phyloP scores from a whole-genome alignment of 352 stramenopile species.

The Pythium aquatile region DNA sequence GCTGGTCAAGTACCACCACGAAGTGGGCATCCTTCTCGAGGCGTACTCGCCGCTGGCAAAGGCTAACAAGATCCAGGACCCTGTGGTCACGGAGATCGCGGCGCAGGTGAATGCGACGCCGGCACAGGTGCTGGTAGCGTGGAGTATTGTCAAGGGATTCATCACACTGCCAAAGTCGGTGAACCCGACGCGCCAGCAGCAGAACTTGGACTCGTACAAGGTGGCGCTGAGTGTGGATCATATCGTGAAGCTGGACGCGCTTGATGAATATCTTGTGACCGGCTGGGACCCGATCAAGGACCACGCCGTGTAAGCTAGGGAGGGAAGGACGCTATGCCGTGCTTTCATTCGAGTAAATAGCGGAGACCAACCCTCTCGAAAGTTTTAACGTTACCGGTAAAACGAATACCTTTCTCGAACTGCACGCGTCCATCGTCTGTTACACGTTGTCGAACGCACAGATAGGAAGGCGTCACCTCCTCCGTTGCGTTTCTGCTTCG shows the following conservation, averaged over 20 bases:
- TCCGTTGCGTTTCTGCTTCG: too few relatives aligned
- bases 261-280: constrained; percentile 25
- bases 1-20: constrained; percentile 57
- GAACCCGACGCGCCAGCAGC: constrained; percentile 24
- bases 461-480: too few relatives aligned
- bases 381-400: too few relatives aligned
- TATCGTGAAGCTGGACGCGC: constrained; percentile 27
- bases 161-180: constrained; percentile 49
- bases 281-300: constrained; percentile 32
- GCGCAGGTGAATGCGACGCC: constrained; percentile 15
- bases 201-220: constrained; percentile 34
- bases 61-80: constrained; percentile 32
- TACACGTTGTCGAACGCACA: too few relatives aligned
- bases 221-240: constrained; percentile 22
- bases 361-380: too few relatives aligned
- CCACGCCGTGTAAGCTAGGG: constrained; percentile 19
- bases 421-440: too few relatives aligned
- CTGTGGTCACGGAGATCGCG: constrained; percentile 27
- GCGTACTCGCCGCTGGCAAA: constrained; percentile 57
- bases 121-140: constrained; percentile 41
- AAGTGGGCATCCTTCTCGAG: constrained; percentile 41
- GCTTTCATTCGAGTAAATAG: too few relatives aligned
- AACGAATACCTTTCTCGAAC: too few relatives aligned
- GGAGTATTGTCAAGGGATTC: constrained; percentile 32
- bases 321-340: too few relatives aligned